Base-by-base conservation (phyloP, 257 asterid species). In the Craterostigma plantagineum region DNA sequence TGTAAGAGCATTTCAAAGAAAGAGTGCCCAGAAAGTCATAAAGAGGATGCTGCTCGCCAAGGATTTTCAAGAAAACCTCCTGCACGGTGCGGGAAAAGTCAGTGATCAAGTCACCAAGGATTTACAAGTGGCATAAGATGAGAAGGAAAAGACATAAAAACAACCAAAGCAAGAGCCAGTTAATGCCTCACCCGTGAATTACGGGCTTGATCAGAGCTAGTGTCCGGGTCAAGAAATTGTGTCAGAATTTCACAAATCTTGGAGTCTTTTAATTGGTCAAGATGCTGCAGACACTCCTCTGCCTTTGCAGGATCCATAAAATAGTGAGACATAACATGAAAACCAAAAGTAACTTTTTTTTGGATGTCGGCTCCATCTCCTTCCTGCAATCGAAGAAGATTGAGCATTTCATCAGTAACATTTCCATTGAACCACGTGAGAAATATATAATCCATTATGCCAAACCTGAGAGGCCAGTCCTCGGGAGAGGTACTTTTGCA, bases 301-400 rank as follows among this genome's bases (percentile, higher is more conserved):
- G 87, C 79, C 64, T 67, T 78, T 49, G 70, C 68, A 53, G 92
- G 76, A 69, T 80, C 86, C 35, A 66, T 61, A 52, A 84, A 84
- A 64, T 78, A 80, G 46, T 84, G 92, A 38, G 94, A 80, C 94
- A 90, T 90, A 43, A 71, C 56, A 53, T 87, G 96, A 57, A 84
- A 77, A 70, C 73, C 69, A 53, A 67, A 61, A 38, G 43, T 45
- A 38, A 70, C 68, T 73, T 80, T 90, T 70, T 90, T 90, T 45
- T 77, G 85, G 55, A 65, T 56, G 78, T 90, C 99, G 15, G 71
- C 37, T 17, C 67, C 70, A 57, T 80, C 95, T 23, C 75, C 75
- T 51, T 84, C 92, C 99, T 90, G 67, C 63, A 70, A 57, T 55
- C 42, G 38, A 45, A 39, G 43, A 53, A 35, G 33, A 42, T 15